A percentile compares a stretch with the other conserved stretches of the same genome.
These are phyloP conservation scores for Penicillium malachiteum DNA, from an alignment of 495 filamentous ascomycete genomes.

Conservation along the genomic window DNA sequence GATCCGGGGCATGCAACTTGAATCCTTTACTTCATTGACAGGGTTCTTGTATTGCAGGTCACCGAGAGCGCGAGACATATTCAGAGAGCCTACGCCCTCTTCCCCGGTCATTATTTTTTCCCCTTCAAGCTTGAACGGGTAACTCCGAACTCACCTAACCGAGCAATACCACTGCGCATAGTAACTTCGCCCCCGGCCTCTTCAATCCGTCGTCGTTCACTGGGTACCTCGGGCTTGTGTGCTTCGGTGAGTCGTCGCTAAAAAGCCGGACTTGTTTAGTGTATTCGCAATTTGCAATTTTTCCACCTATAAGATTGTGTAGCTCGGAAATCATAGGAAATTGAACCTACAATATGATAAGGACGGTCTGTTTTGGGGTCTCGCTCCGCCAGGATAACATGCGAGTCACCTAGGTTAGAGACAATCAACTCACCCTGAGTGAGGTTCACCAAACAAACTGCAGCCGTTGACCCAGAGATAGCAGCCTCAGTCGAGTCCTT, in stretches of 20 bases:
- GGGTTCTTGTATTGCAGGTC: constrained; percentile 46
- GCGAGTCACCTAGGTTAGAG: constrained; percentile 44
- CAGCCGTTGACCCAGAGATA: constrained; percentile 36
- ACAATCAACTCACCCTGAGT: constrained; percentile 36
- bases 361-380: constrained; percentile 30
- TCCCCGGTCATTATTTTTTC: neutral
- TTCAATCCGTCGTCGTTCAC: constrained; percentile 36
- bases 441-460: constrained; percentile 37
- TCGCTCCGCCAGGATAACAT: constrained; percentile 36
- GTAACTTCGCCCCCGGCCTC: constrained; percentile 35
- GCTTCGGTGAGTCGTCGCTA: constrained; percentile 37
- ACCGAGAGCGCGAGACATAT: constrained; percentile 46
- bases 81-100: constrained; percentile 29
- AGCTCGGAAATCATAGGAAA: neutral
- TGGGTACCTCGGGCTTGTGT: constrained; percentile 36
- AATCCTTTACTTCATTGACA: constrained; percentile 27
- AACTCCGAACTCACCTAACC: constrained; percentile 30
- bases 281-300: constrained; percentile 2
- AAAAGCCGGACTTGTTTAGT: too few species aligned
- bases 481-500: constrained; percentile 29
- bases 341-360: constrained; percentile 27
- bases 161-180: constrained; percentile 24
- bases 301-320: neutral
- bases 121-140: neutral
- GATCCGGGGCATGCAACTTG: neutral